Percentiles rank a stretch among this genome's conserved stretches.
phyloP scores from a whole-genome alignment of 306 rosid species.

The Fagus sylvatica region DNA sequence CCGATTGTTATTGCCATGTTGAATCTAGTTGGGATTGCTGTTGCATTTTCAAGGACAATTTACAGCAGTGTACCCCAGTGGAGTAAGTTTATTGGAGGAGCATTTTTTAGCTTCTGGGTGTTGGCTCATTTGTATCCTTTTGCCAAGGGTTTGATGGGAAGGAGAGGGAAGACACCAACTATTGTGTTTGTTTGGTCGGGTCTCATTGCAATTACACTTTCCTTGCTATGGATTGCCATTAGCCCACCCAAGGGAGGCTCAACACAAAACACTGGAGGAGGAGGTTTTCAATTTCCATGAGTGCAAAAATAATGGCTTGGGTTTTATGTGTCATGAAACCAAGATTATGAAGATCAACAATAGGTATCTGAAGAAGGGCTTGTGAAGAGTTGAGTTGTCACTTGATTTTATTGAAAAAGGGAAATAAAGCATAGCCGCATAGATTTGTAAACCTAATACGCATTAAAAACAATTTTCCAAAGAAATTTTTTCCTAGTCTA shows the following conservation, averaged over 20 bases:
- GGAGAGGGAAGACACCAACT: constrained; percentile 56
- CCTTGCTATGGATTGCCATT: constrained; percentile 53
- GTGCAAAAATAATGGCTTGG: not conserved
- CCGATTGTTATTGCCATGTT: constrained; percentile 52
- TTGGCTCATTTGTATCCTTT: constrained; percentile 60
- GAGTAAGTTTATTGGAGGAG: constrained; percentile 51
- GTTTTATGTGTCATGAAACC: no score
- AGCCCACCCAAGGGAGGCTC: constrained; percentile 25
- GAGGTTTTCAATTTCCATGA: constrained; percentile 45
- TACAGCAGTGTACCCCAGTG: constrained; percentile 41
- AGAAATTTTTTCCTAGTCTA: no score
- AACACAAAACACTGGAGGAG: not conserved
- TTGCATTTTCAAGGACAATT: constrained; percentile 48
- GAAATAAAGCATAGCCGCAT: no score
- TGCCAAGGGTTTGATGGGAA: constrained; percentile 60
- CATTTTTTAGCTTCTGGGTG: constrained; percentile 57
- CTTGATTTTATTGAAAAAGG: not conserved
- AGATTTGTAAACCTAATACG: no score
- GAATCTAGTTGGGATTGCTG: constrained; percentile 44
- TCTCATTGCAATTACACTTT: constrained; percentile 54
- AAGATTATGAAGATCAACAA: not conserved
- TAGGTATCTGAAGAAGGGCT: not conserved
- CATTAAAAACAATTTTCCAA: no score
- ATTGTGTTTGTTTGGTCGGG: constrained; percentile 61
- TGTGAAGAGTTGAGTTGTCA: not conserved